phyloP scores from a whole-genome alignment of 441 rosid species.

The Populus hybrid region DNA sequence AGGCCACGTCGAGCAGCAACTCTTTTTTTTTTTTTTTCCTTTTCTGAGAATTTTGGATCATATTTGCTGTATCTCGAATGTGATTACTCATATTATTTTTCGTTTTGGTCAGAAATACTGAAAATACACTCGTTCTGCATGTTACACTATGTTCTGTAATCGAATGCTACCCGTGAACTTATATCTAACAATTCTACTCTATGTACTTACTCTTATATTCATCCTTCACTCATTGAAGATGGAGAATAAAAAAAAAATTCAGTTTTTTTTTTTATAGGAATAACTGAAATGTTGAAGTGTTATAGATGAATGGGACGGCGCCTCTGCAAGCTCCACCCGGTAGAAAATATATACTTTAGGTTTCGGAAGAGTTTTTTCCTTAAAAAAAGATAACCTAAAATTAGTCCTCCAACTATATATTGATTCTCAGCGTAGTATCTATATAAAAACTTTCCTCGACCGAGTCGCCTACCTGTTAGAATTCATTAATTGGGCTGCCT shows the following conservation, averaged over 20 bases:
- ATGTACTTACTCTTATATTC: neutral
- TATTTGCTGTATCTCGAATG: neutral
- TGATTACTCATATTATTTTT: neutral
- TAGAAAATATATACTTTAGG: neutral
- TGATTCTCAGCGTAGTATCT: neutral
- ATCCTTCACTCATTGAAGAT: neutral
- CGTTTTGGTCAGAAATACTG: neutral
- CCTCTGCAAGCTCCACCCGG: neutral
- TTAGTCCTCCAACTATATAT: neutral
- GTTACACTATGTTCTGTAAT: neutral
- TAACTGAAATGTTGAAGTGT: neutral
- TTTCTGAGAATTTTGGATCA: neutral
- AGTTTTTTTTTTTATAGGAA: neutral
- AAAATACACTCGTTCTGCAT: neutral
- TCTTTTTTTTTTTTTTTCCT: neutral
- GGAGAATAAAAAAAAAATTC: neutral
- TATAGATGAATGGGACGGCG: neutral
- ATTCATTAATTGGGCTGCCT: neutral
- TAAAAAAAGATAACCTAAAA: neutral
- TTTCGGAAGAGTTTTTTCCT: neutral
- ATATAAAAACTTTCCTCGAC: neutral
- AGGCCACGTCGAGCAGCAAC: constrained; percentile 7
- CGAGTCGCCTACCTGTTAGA: neutral
- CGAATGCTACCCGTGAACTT: too few species aligned
- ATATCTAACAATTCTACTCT: too few species aligned